These are phyloP conservation scores for Luzula sylvatica DNA, from an alignment of 176 grass and related monocot species.

Conservation along the genomic window DNA sequence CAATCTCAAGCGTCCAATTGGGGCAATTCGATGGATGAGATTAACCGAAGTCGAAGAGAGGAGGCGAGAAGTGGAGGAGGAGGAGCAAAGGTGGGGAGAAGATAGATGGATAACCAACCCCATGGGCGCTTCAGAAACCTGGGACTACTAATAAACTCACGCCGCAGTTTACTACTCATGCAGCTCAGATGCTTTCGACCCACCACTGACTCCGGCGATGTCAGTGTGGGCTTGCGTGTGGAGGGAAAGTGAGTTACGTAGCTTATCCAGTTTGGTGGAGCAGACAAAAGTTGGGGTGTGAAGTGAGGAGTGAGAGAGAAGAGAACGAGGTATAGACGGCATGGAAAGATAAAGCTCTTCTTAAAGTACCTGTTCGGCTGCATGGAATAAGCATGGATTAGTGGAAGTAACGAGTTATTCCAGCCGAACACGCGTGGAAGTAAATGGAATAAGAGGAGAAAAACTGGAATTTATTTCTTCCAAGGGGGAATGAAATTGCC, in stretches of 20 bases:
- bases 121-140: constrained; percentile 35
- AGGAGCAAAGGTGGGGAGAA: neutral
- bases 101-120: constrained; percentile 24
- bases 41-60: neutral
- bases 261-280: constrained; percentile 38
- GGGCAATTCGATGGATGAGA: neutral
- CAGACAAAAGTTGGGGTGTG: neutral
- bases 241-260: constrained; percentile 1
- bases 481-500: too few relatives aligned
- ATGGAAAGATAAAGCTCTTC: too few relatives aligned
- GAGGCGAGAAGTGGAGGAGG: neutral
- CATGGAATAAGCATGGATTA: too few relatives aligned
- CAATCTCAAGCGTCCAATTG: neutral
- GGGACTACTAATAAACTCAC: constrained; percentile 18
- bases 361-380: too few relatives aligned
- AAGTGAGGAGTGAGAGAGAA: neutral
- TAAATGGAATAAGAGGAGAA: too few relatives aligned
- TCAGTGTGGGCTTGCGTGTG: neutral
- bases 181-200: constrained; percentile 19
- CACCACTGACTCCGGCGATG: neutral
- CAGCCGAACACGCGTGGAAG: too few relatives aligned
- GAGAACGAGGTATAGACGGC: neutral
- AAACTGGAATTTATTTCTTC: too few relatives aligned
- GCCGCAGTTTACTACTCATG: constrained; percentile 48
- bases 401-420: too few relatives aligned